phyloP scores from a whole-genome alignment of 768 basidiomycete genomes.

The Tephrocybe sp. region DNA sequence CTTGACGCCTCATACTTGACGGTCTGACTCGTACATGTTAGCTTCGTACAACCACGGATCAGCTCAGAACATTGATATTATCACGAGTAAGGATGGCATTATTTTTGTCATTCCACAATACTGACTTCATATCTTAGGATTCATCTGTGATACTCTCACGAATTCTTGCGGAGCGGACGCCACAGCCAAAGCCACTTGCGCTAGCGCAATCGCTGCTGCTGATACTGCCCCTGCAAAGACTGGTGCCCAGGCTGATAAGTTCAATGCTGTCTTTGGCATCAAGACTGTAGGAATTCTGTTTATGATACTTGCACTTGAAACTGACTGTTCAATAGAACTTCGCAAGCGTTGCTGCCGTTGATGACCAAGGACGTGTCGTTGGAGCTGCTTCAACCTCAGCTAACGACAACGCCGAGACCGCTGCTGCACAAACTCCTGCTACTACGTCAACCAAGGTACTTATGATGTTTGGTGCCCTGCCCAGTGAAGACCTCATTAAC shows the following conservation, averaged over 20 bases:
- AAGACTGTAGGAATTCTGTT: slow-evolving; percentile 33
- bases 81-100: slow-evolving; percentile 37
- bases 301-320: background rate
- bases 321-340: slow-evolving; percentile 38
- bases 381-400: slow-evolving; percentile 15
- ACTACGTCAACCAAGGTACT: too few species aligned
- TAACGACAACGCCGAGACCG: slow-evolving; percentile 4
- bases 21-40: slow-evolving; percentile 13
- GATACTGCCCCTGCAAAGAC: slow-evolving; percentile 36
- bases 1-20: background rate
- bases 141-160: slow-evolving; percentile 54
- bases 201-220: slow-evolving; percentile 38
- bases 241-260: slow-evolving; percentile 59
- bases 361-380: slow-evolving; percentile 41
- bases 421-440: slow-evolving; percentile 4
- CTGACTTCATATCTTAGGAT: slow-evolving; percentile 21
- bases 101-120: background rate
- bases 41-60: slow-evolving; percentile 55
- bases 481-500: too few species aligned
- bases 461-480: background rate
- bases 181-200: slow-evolving; percentile 50
- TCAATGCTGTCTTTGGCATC: slow-evolving; percentile 58
- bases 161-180: slow-evolving; percentile 55
- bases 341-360: slow-evolving; percentile 36
- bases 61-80: slow-evolving; percentile 58